Conservation (phyloP, 1,284 basidiomycete genomes). For the Peniophora sp. region DNA sequence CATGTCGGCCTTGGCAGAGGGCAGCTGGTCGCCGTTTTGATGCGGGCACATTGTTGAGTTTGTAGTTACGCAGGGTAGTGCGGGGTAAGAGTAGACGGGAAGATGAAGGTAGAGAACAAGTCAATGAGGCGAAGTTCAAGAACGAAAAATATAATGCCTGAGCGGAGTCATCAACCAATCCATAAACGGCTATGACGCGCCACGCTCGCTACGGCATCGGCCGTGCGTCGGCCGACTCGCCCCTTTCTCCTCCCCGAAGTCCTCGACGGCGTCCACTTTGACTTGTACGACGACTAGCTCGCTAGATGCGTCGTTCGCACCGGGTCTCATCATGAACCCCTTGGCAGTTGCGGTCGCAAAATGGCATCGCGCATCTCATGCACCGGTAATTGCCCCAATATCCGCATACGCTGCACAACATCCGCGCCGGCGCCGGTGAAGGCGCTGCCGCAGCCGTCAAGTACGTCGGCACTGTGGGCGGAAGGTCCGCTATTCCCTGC, state of each 20-base stretch:
- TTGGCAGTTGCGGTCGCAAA: constrained; percentile 50
- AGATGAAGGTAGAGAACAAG: constrained; percentile 3
- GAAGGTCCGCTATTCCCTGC: constrained; percentile 52
- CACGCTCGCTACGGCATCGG: background rate
- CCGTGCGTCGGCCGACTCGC: background rate
- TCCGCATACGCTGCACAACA: constrained; percentile 60
- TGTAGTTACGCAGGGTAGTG: constrained; percentile 8
- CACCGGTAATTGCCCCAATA: constrained; percentile 63
- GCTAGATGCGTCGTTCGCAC: constrained; percentile 47
- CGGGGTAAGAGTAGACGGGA: constrained; percentile 5
- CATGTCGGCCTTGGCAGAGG: constrained; percentile 45
- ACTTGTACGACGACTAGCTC: too few relatives aligned
- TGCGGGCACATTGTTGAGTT: constrained; percentile 63
- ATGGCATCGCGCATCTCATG: constrained; percentile 48
- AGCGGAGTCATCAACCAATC: background rate
- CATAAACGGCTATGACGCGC: background rate
- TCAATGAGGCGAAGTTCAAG: background rate
- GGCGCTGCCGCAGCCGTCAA: constrained; percentile 45
- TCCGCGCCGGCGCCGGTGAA: constrained; percentile 39
- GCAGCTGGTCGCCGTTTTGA: constrained; percentile 41
- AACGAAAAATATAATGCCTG: constrained; percentile 4
- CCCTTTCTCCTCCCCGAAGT: too few relatives aligned
- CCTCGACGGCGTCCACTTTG: too few relatives aligned
- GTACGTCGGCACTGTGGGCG: constrained; percentile 46
- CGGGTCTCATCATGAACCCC: constrained; percentile 52